Conservation (phyloP, 2,329 filamentous ascomycete genomes). For the Ustulina deusta region DNA sequence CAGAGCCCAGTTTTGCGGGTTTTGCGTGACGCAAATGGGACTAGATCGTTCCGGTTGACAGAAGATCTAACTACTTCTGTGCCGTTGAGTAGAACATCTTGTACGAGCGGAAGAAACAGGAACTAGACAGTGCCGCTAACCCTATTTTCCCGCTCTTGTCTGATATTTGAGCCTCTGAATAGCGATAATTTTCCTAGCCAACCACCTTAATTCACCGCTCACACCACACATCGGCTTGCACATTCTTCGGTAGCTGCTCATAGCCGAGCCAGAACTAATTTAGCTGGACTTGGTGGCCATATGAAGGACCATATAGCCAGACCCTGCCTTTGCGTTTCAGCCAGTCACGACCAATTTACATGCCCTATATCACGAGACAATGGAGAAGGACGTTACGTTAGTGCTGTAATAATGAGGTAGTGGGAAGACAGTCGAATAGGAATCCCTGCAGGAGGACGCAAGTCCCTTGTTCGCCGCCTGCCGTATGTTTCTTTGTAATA, state of each 20-base stretch:
- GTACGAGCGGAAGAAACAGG: constrained; percentile 4
- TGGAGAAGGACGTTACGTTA: constrained; percentile 7
- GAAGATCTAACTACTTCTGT: constrained; percentile 6
- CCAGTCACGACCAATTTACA: constrained; percentile 20
- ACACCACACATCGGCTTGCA: constrained; percentile 15
- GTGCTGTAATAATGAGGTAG: constrained; percentile 13
- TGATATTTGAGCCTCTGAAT: constrained; percentile 9
- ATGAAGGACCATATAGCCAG: constrained; percentile 9
- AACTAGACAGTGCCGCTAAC: constrained; percentile 1
- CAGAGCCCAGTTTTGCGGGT: not conserved
- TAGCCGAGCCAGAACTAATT: constrained; percentile 6
- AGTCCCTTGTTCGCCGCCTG: constrained; percentile 12
- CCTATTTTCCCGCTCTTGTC: not conserved
- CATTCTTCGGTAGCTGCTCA: constrained; percentile 10
- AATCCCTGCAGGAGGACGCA: constrained; percentile 10
- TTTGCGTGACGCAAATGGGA: constrained; percentile 15
- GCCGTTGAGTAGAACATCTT: not conserved
- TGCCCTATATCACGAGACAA: constrained; percentile 16
- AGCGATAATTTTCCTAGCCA: constrained; percentile 15
- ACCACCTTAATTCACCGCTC: constrained; percentile 13
- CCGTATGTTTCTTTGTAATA: constrained; percentile 21
- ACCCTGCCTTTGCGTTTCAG: constrained; percentile 29
- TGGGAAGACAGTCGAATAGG: constrained; percentile 2
- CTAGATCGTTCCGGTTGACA: not conserved
- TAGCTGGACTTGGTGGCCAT: constrained; percentile 2